phyloP scores from a whole-genome alignment of 805 yeast species.

The Lipomyces spencermartinsiae region DNA sequence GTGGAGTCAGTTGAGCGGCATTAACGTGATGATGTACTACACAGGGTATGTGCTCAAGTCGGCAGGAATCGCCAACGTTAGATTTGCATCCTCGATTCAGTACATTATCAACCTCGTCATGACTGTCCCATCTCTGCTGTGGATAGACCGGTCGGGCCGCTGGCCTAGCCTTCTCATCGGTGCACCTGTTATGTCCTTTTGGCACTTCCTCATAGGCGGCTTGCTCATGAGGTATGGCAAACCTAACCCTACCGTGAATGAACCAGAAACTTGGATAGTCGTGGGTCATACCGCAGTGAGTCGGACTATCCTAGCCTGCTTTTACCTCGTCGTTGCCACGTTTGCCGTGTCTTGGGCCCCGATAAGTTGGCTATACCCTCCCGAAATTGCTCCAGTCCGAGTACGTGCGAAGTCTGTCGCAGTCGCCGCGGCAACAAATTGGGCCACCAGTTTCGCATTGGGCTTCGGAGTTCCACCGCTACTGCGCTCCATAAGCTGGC shows the following conservation, averaged over 20 bases:
- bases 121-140: slow-evolving; percentile 61
- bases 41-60: slow-evolving; percentile 54
- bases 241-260: slow-evolving; percentile 52
- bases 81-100: slow-evolving; percentile 52
- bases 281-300: slow-evolving; percentile 61
- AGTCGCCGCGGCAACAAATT: slow-evolving; percentile 67
- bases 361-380: slow-evolving; percentile 69
- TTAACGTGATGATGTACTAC: slow-evolving; percentile 56
- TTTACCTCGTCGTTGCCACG: slow-evolving; percentile 62
- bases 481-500: slow-evolving; percentile 57
- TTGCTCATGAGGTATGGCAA: slow-evolving; percentile 58
- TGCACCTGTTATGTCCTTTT: slow-evolving; percentile 65
- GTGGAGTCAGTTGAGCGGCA: slow-evolving; percentile 51
- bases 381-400: slow-evolving; percentile 66
- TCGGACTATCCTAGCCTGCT: slow-evolving; percentile 55
- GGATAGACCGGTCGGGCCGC: slow-evolving; percentile 69
- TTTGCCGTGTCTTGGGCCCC: slow-evolving; percentile 64
- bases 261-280: slow-evolving; percentile 50
- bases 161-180: slow-evolving; percentile 67
- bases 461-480: slow-evolving; percentile 71
- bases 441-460: slow-evolving; percentile 68
- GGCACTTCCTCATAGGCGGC: slow-evolving; percentile 71
- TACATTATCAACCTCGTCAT: slow-evolving; percentile 56
- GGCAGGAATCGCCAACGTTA: slow-evolving; percentile 57
- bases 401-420: slow-evolving; percentile 68